Evolutionary conservation across 2,329 filamentous ascomycete species (phyloP), one percentile per base, ranked within the genome.

Genomic region (Arthrobotrys sphaeroides): DNA sequence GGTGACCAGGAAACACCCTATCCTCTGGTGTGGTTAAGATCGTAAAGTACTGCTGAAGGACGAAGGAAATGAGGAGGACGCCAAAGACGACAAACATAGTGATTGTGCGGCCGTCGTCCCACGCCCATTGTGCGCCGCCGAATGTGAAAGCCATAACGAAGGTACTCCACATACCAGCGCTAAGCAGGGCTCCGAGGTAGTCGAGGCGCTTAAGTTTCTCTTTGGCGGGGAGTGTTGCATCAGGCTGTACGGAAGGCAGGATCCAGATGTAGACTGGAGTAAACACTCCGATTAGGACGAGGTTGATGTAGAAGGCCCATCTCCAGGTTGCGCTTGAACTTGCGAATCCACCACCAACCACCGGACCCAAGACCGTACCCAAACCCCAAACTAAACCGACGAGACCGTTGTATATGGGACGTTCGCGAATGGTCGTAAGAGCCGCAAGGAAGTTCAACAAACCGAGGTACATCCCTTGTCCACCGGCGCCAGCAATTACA

Each of bases 241-340:
- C 65, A 12, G 79, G 78, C 16, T 81, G 59, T 5, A 74, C 78
- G 53, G 81, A 80, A 5, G 81, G 83, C 0, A 88, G 81, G 5
- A 84, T 78, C 74, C 85, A 84, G 26, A 87, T 22, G n/a, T 84
- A 83, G 24, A 84, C 81, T 0, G 85, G 84, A 2, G 83, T 79
- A 28, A 82, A 81, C 5, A 83, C 78, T 5, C 81, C 86, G 0
- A 85, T 83, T 51, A 86, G 81, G 36, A 82, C 79, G 0, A 89
- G 82, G 77, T 89, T 89, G 81, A 89, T 85, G 78, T 89, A 89
- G 68, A 86, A 86, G 0, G 81, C 81, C 83, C 83, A 85, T 45
- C 85, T 77, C 85, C 85, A 87, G 0, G 82, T 83, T 0, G 82
- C 82, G 3, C 80, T 73, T 3, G 77, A 78, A 26, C 83, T 83